Conservation (phyloP, 2,329 filamentous ascomycete genomes). For the Ophiostoma ulmi region DNA sequence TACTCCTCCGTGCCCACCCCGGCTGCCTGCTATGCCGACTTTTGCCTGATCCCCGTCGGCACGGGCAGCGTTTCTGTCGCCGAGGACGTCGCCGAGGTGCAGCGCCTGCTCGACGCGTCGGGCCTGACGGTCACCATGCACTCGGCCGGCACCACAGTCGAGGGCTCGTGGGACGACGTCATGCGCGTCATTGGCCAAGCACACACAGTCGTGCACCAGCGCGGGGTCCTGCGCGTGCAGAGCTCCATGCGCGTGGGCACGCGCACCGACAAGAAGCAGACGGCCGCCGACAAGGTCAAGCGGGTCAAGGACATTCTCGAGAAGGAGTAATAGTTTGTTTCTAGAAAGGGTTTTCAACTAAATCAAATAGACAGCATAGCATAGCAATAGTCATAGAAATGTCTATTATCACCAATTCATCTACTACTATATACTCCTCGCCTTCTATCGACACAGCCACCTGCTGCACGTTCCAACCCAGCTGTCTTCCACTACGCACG, state of each 20-base stretch:
- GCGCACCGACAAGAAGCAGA: constrained; percentile 79
- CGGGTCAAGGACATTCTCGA: constrained; percentile 50
- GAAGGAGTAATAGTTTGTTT: background rate
- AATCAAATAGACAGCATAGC: too few species aligned
- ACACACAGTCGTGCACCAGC: constrained; percentile 68
- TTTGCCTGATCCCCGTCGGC: constrained; percentile 87
- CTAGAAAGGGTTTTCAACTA: too few species aligned
- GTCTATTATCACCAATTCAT: background rate
- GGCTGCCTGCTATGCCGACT: constrained; percentile 74
- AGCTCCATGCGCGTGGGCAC: constrained; percentile 82
- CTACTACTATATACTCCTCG: background rate
- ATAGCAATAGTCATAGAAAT: background rate
- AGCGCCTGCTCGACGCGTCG: constrained; percentile 74
- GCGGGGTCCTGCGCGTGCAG: constrained; percentile 78
- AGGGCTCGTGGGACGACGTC: constrained; percentile 86
- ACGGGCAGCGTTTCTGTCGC: constrained; percentile 72
- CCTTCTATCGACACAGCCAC: background rate
- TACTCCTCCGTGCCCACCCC: constrained; percentile 59
- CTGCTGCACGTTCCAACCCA: background rate
- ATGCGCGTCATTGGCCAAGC: constrained; percentile 82
- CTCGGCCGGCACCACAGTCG: constrained; percentile 86
- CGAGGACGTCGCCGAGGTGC: constrained; percentile 81
- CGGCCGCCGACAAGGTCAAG: constrained; percentile 73
- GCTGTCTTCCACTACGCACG: constrained; percentile 38
- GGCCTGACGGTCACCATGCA: constrained; percentile 85